Conservation (phyloP, 2,329 filamentous ascomycete species). For the Penicillium sp. region DNA sequence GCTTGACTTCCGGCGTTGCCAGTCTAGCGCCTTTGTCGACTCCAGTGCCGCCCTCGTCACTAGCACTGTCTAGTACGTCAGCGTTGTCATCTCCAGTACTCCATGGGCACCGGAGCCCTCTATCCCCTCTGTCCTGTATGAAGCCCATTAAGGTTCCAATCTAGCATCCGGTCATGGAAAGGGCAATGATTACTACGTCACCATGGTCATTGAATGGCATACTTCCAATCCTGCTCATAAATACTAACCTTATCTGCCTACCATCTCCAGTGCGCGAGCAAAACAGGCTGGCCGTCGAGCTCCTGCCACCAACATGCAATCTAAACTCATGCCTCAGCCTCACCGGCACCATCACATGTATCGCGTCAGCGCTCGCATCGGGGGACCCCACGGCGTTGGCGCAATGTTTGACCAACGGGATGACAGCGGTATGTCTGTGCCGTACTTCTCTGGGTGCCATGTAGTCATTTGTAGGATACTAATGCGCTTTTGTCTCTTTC, state of each 20-base stretch:
- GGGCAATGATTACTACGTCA: not conserved
- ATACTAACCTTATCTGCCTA: not conserved
- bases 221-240: not conserved
- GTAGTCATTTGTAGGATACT: not conserved
- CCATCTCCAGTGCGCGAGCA: constrained; percentile 15
- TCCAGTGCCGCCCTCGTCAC: not conserved
- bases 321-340: constrained; percentile 22
- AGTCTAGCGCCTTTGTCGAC: not conserved
- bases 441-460: too few species aligned
- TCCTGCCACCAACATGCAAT: constrained; percentile 20
- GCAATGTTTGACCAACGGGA: constrained; percentile 16
- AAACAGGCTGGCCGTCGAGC: constrained; percentile 14
- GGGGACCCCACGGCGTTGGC: constrained; percentile 19
- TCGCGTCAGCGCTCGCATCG: constrained; percentile 16
- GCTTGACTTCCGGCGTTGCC: not conserved
- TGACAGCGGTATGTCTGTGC: constrained; percentile 1
- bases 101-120: not conserved
- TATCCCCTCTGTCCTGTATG: constrained; percentile 3
- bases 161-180: not conserved
- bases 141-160: not conserved
- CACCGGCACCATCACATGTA: constrained; percentile 16
- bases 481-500: not conserved
- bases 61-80: not conserved
- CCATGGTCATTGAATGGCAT: not conserved
- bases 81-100: not conserved